A percentile compares a stretch with the other conserved stretches of the same genome.
Evolutionary conservation across 768 basidiomycete species (phyloP).

Genomic region (Kwoniella newhampshirensis): DNA sequence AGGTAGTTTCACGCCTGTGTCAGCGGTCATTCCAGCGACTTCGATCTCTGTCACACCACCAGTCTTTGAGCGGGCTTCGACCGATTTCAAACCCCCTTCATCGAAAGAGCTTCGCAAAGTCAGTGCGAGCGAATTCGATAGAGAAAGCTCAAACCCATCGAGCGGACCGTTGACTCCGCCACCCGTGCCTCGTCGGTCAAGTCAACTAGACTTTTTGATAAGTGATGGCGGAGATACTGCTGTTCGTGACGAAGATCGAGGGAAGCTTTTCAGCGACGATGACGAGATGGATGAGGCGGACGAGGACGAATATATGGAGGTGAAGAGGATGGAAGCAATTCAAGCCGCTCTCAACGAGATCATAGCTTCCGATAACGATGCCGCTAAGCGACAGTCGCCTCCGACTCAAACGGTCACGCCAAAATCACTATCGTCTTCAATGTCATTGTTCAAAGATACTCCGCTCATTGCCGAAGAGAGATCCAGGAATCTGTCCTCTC

Average conservation of each 20-base stretch:
- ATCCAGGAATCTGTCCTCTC: conserved; percentile 16
- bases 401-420: not conserved
- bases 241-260: conserved; percentile 6
- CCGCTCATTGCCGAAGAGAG: not conserved
- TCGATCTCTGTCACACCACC: conserved; percentile 28
- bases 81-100: conserved; percentile 9
- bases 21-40: conserved; percentile 12
- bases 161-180: conserved; percentile 26
- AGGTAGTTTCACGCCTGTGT: conserved; percentile 26
- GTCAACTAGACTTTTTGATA: conserved; percentile 45
- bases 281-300: conserved; percentile 58
- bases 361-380: conserved; percentile 73
- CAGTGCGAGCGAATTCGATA: conserved; percentile 3
- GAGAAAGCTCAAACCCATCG: not conserved
- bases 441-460: conserved; percentile 15
- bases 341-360: conserved; percentile 95
- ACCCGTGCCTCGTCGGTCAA: conserved; percentile 7
- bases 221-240: conserved; percentile 8
- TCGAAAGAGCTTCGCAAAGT: conserved; percentile 1
- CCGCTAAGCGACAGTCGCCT: conserved; percentile 8
- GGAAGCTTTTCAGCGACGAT: conserved; percentile 78
- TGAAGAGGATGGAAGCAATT: conserved; percentile 89
- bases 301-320: conserved; percentile 65
- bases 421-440: conserved; percentile 27
- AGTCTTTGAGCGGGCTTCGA: conserved; percentile 16